Evolutionary conservation across 2,329 filamentous ascomycete species (phyloP).

Genomic region (Pyricularia pennisetigena): DNA sequence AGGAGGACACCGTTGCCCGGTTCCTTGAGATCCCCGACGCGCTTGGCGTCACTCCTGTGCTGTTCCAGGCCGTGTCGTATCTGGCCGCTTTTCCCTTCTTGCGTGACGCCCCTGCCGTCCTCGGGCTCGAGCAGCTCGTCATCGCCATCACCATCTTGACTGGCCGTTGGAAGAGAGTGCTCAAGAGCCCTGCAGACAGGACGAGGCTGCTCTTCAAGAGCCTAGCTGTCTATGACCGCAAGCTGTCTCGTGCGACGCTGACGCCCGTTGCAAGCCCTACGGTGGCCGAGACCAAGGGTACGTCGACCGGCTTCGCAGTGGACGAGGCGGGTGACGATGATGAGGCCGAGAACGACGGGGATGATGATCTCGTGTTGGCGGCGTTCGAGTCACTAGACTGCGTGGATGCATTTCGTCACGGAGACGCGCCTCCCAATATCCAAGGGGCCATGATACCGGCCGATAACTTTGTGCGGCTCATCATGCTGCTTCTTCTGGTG

Average conservation of each 20-base stretch:
- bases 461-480: slow-evolving; percentile 60
- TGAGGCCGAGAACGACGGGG: slow-evolving; percentile 24
- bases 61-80: slow-evolving; percentile 64
- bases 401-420: slow-evolving; percentile 47
- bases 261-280: slow-evolving; percentile 9
- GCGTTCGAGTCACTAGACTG: slow-evolving; percentile 60
- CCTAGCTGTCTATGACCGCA: slow-evolving; percentile 60
- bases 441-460: slow-evolving; percentile 61
- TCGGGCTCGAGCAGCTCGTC: slow-evolving; percentile 60
- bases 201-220: slow-evolving; percentile 61
- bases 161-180: slow-evolving; percentile 54
- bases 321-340: slow-evolving; percentile 32
- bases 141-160: slow-evolving; percentile 67
- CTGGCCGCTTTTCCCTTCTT: slow-evolving; percentile 67
- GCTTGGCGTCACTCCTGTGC: slow-evolving; percentile 53
- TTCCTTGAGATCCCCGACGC: slow-evolving; percentile 67
- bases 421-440: slow-evolving; percentile 35
- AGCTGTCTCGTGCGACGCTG: slow-evolving; percentile 26
- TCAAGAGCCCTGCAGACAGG: slow-evolving; percentile 48
- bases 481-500: slow-evolving; percentile 60
- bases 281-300: neutral
- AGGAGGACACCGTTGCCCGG: slow-evolving; percentile 58
- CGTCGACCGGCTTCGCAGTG: slow-evolving; percentile 31
- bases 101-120: slow-evolving; percentile 57
- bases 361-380: slow-evolving; percentile 57